phyloP scores from a whole-genome alignment of 257 asterid species.

The Coffea canephora region DNA sequence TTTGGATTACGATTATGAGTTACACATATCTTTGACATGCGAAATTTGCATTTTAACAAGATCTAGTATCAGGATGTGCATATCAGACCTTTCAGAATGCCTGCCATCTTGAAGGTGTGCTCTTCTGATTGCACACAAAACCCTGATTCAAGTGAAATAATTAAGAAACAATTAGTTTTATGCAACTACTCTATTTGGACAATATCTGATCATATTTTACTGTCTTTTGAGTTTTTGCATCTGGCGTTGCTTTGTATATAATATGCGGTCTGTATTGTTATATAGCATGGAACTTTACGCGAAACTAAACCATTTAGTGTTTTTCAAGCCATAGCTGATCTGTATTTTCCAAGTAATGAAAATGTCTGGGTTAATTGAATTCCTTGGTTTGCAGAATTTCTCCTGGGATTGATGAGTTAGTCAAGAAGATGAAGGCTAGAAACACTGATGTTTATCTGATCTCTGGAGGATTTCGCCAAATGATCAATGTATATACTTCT shows the following conservation, averaged over 20 bases:
- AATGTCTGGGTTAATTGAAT: neutral
- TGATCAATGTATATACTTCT: conserved; percentile 26
- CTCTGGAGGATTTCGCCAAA: conserved; percentile 96
- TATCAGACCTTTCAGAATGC: neutral
- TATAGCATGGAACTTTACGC: too few relatives aligned
- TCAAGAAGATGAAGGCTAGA: conserved; percentile 62
- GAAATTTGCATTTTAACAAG: neutral
- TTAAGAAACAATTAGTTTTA: neutral
- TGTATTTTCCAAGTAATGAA: too few relatives aligned
- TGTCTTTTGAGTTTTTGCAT: too few relatives aligned
- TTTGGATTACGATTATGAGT: neutral
- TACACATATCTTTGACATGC: neutral
- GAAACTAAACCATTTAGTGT: too few relatives aligned
- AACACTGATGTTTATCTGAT: conserved; percentile 63
- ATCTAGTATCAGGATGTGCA: too few relatives aligned
- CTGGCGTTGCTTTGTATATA: too few relatives aligned
- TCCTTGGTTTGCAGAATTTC: conserved; percentile 54
- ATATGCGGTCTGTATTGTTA: too few relatives aligned
- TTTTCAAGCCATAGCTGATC: too few relatives aligned
- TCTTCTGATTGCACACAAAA: neutral
- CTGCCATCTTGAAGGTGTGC: neutral
- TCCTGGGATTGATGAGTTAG: conserved; percentile 80
- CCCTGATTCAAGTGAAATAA: neutral
- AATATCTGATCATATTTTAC: neutral
- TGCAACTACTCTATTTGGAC: neutral